Conservation (phyloP, 2,329 filamentous ascomycete species). For the Xylaria sp. region DNA sequence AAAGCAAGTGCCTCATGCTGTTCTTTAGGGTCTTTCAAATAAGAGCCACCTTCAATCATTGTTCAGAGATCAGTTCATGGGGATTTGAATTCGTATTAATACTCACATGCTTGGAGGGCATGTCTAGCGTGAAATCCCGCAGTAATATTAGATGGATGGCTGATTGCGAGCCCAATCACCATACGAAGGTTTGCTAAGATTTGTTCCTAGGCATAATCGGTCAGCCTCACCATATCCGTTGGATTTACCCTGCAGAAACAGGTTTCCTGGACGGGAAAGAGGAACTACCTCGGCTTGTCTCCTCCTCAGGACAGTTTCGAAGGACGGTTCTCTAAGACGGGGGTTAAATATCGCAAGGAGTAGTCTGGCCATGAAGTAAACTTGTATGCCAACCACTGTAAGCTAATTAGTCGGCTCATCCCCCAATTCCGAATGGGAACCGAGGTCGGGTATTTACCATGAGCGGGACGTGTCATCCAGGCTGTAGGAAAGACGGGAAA, state of each 20-base stretch:
- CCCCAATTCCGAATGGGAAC: background rate
- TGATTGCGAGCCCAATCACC: slow-evolving; percentile 4
- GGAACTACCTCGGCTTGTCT: background rate
- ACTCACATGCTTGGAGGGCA: slow-evolving; percentile 15
- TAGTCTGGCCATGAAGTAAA: slow-evolving; percentile 17
- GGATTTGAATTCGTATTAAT: background rate
- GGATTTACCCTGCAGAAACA: background rate
- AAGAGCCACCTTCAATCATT: background rate
- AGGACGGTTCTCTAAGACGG: background rate
- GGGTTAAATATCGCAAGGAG: slow-evolving; percentile 12
- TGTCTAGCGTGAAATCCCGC: slow-evolving; percentile 17
- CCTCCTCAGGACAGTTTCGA: background rate
- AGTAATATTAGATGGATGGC: slow-evolving; percentile 9
- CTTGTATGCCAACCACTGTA: slow-evolving; percentile 8
- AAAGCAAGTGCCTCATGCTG: background rate
- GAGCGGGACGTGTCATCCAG: background rate
- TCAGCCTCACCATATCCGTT: background rate
- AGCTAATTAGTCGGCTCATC: background rate
- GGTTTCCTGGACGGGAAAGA: background rate
- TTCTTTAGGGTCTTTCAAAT: background rate
- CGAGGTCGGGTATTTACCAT: background rate
- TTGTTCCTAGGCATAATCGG: background rate
- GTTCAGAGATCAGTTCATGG: background rate
- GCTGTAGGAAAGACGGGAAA: background rate
- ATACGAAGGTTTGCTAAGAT: background rate